phyloP scores from a whole-genome alignment of 176 grass and related monocot species.

The Thinopyrum elongatum region DNA sequence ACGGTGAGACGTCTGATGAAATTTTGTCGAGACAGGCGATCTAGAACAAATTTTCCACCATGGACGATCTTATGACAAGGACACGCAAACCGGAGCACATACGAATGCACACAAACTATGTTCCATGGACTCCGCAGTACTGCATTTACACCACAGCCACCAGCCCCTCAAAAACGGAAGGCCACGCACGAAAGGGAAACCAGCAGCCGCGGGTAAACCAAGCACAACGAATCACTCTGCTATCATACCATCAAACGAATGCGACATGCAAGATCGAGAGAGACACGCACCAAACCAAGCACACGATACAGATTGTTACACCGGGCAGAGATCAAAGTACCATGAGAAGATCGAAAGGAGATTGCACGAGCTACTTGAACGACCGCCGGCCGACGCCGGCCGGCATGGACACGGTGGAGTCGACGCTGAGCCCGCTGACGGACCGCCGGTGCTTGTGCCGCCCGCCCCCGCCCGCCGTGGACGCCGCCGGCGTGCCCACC shows the following conservation, averaged over 20 bases:
- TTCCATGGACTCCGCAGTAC: background rate
- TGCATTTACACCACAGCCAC: background rate
- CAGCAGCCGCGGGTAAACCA: background rate
- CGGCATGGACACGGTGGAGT: conserved; percentile 81
- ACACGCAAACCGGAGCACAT: background rate
- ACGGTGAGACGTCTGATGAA: background rate
- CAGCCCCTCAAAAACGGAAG: background rate
- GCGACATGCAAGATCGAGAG: background rate
- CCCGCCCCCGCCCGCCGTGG: conserved; percentile 36
- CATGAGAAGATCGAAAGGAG: background rate
- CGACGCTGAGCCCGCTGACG: conserved; percentile 69
- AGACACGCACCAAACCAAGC: conserved; percentile 35
- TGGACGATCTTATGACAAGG: background rate
- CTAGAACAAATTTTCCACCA: background rate
- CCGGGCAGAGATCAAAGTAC: background rate
- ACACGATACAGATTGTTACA: conserved; percentile 16
- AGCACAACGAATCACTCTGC: background rate
- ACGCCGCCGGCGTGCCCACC: conserved; percentile 40
- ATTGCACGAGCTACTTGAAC: conserved; percentile 45
- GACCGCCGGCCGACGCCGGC: conserved; percentile 52
- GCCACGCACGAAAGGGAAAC: background rate
- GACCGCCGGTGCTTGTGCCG: conserved; percentile 50
- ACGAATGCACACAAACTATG: background rate
- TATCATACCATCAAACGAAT: background rate
- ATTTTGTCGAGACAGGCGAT: background rate